Evolutionary conservation across 106 monocot genomes (phyloP), one percentile per base, ranked within the genome.

Genomic region (Amphibolis antarctica): DNA sequence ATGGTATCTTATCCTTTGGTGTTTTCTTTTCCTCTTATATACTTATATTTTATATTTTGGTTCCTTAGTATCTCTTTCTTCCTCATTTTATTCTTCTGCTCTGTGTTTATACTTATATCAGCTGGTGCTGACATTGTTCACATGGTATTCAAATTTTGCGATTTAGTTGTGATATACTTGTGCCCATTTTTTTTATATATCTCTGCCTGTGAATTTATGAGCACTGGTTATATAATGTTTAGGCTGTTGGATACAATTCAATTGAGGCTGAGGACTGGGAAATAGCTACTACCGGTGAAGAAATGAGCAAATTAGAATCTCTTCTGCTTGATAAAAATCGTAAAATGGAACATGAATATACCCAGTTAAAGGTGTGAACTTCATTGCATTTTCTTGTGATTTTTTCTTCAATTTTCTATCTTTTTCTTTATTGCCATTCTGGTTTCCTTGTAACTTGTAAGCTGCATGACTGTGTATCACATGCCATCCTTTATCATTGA

Each of bases 221-320:
- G 36, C 36, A 36, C 36, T 36, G 36, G 36, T 36, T 36, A 2
- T 57, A 24, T 57, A 60, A 42, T 60, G 44, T 69, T 19, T 47
- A 96, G 94, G 94, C 94, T 63, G 94, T 96, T 80, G 94, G 94
- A 45, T 96, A 96, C 70, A 96, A 96, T 66, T 89, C 94, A 63
- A 96, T 90, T 63, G 94, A 96, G 74, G 83, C 94, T 71, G 94
- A 96, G 80, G 94, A 96, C 69, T 96, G 94, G 94, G 94, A 96
- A 77, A 54, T 90, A 63, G 94, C 94, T 70, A 84, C 86, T 20
- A 79, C 75, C 57, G 84, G 86, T 36, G 83, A 96, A 74, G 94
- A 96, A 82, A 89, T 96, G 89, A 96, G 94, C 79, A 96, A 96
- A 79, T 58, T 96, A 68, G 94, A 96, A 78, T 81, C 86, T 14